phyloP scores from a whole-genome alignment of 345 rosid species.

The Adansonia digitata region DNA sequence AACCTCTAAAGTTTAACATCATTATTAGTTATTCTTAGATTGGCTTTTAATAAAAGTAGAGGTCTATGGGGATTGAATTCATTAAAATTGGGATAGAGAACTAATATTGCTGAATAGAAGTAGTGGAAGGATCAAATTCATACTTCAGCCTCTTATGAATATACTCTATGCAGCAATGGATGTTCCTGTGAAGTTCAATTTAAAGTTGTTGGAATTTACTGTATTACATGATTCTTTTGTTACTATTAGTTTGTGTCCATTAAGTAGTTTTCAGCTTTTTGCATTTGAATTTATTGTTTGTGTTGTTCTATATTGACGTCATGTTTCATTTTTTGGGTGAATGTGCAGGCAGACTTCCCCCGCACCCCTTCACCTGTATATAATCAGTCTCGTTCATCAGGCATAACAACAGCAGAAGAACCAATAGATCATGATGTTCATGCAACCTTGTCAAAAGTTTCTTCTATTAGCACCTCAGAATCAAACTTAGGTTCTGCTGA shows the following conservation, averaged over 20 bases:
- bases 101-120: not conserved
- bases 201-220: not conserved
- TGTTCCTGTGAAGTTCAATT: not conserved
- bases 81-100: slow-evolving; percentile 4
- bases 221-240: not conserved
- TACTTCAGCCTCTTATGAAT: not conserved
- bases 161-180: not conserved
- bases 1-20: too few species aligned
- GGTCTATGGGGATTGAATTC: not conserved
- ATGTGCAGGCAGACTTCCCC: slow-evolving; percentile 58
- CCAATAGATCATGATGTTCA: slow-evolving; percentile 43
- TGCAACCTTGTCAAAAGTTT: slow-evolving; percentile 35
- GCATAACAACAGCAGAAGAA: slow-evolving; percentile 53
- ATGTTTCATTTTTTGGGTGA: slow-evolving; percentile 20
- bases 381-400: slow-evolving; percentile 66
- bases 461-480: slow-evolving; percentile 47
- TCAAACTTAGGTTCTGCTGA: slow-evolving; percentile 36
- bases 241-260: not conserved
- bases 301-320: not conserved
- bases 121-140: not conserved
- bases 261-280: not conserved
- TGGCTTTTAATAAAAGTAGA: not conserved
- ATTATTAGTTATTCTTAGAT: not conserved
- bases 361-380: slow-evolving; percentile 75
- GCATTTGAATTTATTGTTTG: not conserved